Percentiles rank a stretch among this genome's conserved stretches.
Evolutionary conservation across 164 flowering plant genomes (phyloP).

Genomic region (Macadamia tetraphylla): DNA sequence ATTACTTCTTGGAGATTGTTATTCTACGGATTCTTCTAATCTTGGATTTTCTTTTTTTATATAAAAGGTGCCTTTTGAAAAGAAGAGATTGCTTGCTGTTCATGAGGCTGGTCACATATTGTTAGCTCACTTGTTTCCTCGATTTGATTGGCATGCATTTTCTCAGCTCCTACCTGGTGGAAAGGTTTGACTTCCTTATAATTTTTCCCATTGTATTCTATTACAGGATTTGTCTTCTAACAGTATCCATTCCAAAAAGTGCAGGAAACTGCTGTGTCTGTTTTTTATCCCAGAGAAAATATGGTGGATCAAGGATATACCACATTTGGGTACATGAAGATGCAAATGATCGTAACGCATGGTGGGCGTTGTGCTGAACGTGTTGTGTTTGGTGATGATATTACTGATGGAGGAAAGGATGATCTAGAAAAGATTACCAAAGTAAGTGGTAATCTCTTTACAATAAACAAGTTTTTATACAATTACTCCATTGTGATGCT

Average conservation of each 20-base stretch:
- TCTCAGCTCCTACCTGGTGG: conserved; percentile 98
- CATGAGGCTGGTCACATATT: conserved; percentile 98
- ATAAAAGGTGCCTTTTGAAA: conserved; percentile 74
- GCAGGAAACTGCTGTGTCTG: conserved; percentile 94
- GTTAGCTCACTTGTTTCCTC: conserved; percentile 93
- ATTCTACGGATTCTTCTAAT: neutral
- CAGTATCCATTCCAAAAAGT: conserved; percentile 9
- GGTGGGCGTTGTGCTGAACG: conserved; percentile 98
- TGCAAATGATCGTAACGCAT: conserved; percentile 99
- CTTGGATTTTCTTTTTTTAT: conserved; percentile 4
- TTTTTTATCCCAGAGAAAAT: conserved; percentile 92
- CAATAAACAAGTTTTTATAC: neutral
- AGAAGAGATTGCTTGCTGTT: conserved; percentile 80
- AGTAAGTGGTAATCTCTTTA: conserved; percentile 37
- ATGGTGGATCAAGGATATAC: conserved; percentile 83
- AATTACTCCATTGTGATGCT: neutral
- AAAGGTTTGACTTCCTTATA: conserved; percentile 40
- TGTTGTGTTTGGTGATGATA: conserved; percentile 77
- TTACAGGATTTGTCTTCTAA: conserved; percentile 6
- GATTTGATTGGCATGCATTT: conserved; percentile 97
- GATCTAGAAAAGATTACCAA: conserved; percentile 87
- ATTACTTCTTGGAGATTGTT: neutral
- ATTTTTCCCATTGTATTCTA: neutral
- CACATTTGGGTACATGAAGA: conserved; percentile 96
- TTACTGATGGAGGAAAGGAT: conserved; percentile 92